phyloP scores from a whole-genome alignment of 2,329 filamentous ascomycete genomes.

The Bimuria novae-zelandiae region DNA sequence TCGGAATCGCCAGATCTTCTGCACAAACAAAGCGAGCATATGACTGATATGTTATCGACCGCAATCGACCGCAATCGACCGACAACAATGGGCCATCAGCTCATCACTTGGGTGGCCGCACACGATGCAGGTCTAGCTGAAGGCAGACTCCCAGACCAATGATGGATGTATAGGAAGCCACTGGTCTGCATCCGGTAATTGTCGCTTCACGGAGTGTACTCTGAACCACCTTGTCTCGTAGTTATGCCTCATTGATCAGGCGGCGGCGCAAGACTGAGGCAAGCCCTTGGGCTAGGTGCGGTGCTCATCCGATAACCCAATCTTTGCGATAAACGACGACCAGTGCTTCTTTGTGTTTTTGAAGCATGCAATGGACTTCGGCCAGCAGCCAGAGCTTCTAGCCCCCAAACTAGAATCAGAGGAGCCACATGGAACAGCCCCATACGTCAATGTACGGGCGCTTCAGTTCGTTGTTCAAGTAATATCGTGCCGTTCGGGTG shows the following conservation, averaged over 20 bases:
- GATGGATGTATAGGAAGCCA: background rate
- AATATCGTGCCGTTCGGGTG: conserved; percentile 5
- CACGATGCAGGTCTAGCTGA: background rate
- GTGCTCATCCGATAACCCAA: background rate
- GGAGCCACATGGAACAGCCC: background rate
- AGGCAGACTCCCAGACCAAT: background rate
- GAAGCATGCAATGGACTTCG: background rate
- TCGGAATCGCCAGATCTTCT: background rate
- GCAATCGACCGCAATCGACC: background rate
- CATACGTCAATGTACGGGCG: background rate
- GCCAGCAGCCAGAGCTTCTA: background rate
- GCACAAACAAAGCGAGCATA: background rate
- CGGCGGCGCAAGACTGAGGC: background rate
- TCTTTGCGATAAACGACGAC: background rate
- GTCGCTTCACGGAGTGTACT: background rate
- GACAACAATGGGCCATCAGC: background rate
- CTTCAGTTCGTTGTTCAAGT: background rate
- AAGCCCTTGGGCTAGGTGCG: background rate
- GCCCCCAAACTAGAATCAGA: background rate
- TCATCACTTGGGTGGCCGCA: background rate
- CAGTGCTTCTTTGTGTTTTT: background rate
- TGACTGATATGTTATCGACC: background rate
- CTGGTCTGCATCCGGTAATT: background rate
- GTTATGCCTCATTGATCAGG: conserved; percentile 1
- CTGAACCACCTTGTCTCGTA: background rate